Conservation (phyloP, 2,329 filamentous ascomycete species). For the Trichoderma pleuroti region DNA sequence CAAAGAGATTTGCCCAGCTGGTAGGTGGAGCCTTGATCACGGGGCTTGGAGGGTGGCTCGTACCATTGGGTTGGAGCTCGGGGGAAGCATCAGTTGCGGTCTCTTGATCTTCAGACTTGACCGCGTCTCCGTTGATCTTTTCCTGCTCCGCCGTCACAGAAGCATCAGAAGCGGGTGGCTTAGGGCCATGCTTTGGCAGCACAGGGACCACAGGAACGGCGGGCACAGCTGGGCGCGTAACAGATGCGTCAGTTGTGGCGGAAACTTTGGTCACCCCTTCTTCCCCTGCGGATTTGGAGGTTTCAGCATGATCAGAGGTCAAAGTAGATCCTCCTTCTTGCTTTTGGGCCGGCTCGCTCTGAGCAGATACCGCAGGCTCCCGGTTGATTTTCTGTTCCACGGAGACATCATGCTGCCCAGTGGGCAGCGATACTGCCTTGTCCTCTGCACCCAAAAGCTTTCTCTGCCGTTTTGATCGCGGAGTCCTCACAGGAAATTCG, state of each 20-base stretch:
- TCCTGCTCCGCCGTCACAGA: neutral
- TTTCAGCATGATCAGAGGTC: conserved; percentile 2
- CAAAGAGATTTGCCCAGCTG: conserved; percentile 42
- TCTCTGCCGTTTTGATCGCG: conserved; percentile 41
- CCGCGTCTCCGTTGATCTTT: conserved; percentile 17
- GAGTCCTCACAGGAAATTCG: conserved; percentile 45
- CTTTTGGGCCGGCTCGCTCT: neutral
- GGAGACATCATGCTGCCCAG: conserved; percentile 36
- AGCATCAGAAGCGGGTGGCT: conserved; percentile 25
- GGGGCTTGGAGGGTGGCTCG: conserved; percentile 25
- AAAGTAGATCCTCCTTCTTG: neutral
- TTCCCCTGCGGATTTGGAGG: conserved; percentile 22
- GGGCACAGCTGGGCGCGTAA: conserved; percentile 34
- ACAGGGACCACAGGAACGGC: conserved; percentile 47
- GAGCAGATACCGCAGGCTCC: conserved; percentile 22
- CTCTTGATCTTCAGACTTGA: conserved; percentile 21
- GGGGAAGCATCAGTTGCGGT: neutral
- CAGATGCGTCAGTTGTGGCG: conserved; percentile 26
- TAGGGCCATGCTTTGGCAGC: conserved; percentile 40
- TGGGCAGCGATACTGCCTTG: conserved; percentile 42
- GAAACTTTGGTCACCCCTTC: conserved; percentile 6
- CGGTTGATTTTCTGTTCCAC: conserved; percentile 27
- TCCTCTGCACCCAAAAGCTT: conserved; percentile 38
- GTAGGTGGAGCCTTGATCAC: conserved; percentile 33
- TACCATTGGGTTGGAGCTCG: neutral